Evolutionary conservation across 2,329 filamentous ascomycete genomes (phyloP).

Genomic region (Stemphylium beticola): DNA sequence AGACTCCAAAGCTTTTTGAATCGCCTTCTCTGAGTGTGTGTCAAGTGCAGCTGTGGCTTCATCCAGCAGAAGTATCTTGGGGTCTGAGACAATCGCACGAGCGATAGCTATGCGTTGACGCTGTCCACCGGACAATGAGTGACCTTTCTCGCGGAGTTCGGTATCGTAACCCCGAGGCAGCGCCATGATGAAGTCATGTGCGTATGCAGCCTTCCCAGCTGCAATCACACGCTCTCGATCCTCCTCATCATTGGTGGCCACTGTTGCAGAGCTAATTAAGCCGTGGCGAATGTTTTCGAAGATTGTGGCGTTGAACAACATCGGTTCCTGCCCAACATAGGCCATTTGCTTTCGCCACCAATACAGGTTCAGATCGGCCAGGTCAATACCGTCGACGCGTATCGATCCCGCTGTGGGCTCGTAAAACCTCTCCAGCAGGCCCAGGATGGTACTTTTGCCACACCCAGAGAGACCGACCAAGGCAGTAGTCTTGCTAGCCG

Average conservation of each 20-base stretch:
- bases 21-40: conserved; percentile 45
- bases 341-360: background rate
- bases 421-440: background rate
- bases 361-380: background rate
- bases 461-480: background rate
- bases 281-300: background rate
- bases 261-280: background rate
- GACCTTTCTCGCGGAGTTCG: background rate
- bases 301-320: background rate
- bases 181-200: background rate
- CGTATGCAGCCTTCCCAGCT: background rate
- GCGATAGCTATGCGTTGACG: conserved; percentile 95
- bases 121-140: conserved; percentile 73
- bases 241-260: background rate
- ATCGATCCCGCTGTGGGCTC: background rate
- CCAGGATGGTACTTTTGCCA: background rate
- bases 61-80: conserved; percentile 85
- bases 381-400: background rate
- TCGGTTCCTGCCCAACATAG: background rate
- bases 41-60: conserved; percentile 58
- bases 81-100: conserved; percentile 82
- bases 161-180: background rate
- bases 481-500: background rate
- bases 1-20: conserved; percentile 37
- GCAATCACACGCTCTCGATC: background rate